Evolutionary conservation across 768 basidiomycete genomes (phyloP), one percentile per base, ranked within the genome.

Genomic region (Phlegmacium glaucopus): DNA sequence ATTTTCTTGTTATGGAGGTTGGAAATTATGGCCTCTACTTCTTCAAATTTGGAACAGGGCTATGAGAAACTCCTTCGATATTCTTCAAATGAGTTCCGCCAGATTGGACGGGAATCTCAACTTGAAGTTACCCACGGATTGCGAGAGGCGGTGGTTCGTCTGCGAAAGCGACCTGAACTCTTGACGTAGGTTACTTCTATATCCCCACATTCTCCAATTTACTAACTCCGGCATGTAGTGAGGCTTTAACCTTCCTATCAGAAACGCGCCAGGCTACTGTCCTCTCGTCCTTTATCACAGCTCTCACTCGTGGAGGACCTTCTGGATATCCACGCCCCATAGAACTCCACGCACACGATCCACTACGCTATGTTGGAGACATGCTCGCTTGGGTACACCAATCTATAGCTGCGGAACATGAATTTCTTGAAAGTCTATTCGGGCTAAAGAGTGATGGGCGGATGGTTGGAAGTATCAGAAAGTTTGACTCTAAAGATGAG

Each of bases 351-450:
- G 96, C 96, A 0, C 96, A 99, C 57, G 96, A 99, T 62, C 95
- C 96, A 0, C 78, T 93, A 54, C 83, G 95, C 27, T 99, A 99
- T 61, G 83, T 95, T 11, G 96, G 96, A 11, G 95, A 98, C 66
- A 98, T 98, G 90, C 82, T 98, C 7, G 95, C 94, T 0, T 97
- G 95, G 95, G 85, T 97, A 1, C 95, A 99, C 66, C 95, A 98
- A 52, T 80, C 87, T 0, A 92, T 96, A 50, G 96, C 96, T 1
- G 89, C 89, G 1, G 96, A 99, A 60, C 85, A 85, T 37, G 96
- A 98, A 68, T 94, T 94, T 57, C 75, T 99, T 16, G 94, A 97
- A 59, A 75, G 82, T 28, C 65, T 98, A 18, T 97, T 98, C 52
- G 87, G 80, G 6, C 58, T 93, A 42, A 78, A 74, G 43, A 73